Base-by-base conservation (phyloP, 2,329 filamentous ascomycete genomes). In the Ascochyta viciae-villosae region DNA sequence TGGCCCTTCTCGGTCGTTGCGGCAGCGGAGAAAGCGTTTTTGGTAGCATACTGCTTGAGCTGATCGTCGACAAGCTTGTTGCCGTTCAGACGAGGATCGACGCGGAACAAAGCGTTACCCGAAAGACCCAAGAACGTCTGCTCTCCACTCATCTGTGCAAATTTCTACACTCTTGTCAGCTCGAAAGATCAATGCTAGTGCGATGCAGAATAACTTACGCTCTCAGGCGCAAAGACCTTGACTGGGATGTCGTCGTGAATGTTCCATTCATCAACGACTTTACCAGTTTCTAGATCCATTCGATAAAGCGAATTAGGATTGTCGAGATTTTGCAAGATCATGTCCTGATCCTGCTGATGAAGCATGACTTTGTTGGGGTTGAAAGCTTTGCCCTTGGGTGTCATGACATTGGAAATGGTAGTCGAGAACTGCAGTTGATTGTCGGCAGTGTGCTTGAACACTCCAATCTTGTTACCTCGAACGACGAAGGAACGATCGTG, bases 241-340 rank as follows among this genome's bases (percentile, higher is more conserved):
- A 98, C 91, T 0, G 91, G 89, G 51, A 99, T 97, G 73, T 98
- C 91, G 60, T 99, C 94, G 72, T 99, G 94, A 13, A 99, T 85
- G 67, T 96, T 96, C 95, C 95, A 99, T 77, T 99, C 95, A 71
- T 99, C 95, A 2, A 98, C 92, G 33, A 99, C 91, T 79, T 97
- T 98, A 64, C 95, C 95, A 66, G 96, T 96, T 76, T 99, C 94
- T 40, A 99, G 83, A 78, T 99, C 95, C 95, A 99, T 98, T 41
- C 91, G 91, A 75, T 93, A 99, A 1, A 99, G 84, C 47, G 91
- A 92, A 79, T 96, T 94, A 1, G 94, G 91, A 63, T 98, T 89
- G 47, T 88, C 79, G 24, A 76, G 82, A 66, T 96, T 93, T 75
- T 97, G 93, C 54, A 97, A 77, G 58, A 97, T 90, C 85, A 97